Percentiles rank a stretch among this genome's conserved stretches.
Conservation (phyloP, 345 rosid genomes). For the Orychophragmus violaceus region DNA sequence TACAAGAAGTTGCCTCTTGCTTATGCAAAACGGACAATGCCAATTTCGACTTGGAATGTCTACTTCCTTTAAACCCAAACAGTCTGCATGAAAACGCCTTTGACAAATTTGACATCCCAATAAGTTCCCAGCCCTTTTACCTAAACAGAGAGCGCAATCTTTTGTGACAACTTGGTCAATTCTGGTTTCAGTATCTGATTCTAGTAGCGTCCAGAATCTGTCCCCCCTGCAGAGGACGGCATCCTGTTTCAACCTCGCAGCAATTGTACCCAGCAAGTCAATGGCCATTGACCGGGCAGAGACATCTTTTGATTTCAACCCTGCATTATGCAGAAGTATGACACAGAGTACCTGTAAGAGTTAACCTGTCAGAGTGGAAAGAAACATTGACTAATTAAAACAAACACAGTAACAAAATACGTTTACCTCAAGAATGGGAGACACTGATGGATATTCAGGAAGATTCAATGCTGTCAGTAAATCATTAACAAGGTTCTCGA, state of each 20-base stretch:
- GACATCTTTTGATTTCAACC: constrained; percentile 85
- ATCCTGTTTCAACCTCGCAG: constrained; percentile 86
- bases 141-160: constrained; percentile 73
- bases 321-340: constrained; percentile 90
- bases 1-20: constrained; percentile 81
- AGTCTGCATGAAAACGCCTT: constrained; percentile 78
- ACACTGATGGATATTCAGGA: constrained; percentile 94
- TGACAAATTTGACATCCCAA: constrained; percentile 74
- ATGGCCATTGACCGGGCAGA: constrained; percentile 93
- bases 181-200: constrained; percentile 39
- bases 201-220: constrained; percentile 59
- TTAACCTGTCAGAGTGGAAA: constrained; percentile 25
- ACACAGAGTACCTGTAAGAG: constrained; percentile 90
- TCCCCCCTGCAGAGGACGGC: constrained; percentile 52
- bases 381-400: constrained; percentile 4
- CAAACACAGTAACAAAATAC: constrained; percentile 7
- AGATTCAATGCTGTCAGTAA: constrained; percentile 82
- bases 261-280: constrained; percentile 88
- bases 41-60: constrained; percentile 63
- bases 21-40: constrained; percentile 75
- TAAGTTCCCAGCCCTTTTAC: constrained; percentile 54
- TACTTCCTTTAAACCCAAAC: constrained; percentile 79
- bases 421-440: constrained; percentile 87
- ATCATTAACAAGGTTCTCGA: constrained; percentile 92
- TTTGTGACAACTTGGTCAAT: constrained; percentile 39